Evolutionary conservation across 208 protist genomes (phyloP).

Genomic region (Acanthamoeba healyi): DNA sequence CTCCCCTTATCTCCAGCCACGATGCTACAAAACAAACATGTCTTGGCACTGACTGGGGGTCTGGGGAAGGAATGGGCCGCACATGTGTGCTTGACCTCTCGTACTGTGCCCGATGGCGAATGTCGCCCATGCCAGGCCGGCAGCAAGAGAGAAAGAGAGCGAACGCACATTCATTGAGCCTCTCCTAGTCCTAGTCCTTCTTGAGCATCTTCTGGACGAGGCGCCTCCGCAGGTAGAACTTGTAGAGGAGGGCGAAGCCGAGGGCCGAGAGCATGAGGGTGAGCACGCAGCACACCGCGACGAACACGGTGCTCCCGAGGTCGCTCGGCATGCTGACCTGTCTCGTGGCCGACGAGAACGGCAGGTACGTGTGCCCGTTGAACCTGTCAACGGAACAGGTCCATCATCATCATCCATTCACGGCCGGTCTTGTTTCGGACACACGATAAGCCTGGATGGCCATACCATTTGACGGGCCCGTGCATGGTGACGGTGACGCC

Average conservation of each 20-base stretch:
- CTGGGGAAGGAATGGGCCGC: too few species aligned
- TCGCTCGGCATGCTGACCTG: not conserved
- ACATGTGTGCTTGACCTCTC: too few species aligned
- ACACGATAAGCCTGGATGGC: not conserved
- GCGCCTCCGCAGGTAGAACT: constrained; percentile 48
- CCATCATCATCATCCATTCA: not conserved
- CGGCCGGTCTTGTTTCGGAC: not conserved
- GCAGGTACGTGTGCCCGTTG: constrained; percentile 50
- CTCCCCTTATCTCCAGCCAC: not conserved
- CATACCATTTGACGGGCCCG: constrained; percentile 49
- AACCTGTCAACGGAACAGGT: not conserved
- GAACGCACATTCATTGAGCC: not conserved
- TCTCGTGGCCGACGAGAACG: constrained; percentile 21
- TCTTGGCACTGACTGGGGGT: too few species aligned
- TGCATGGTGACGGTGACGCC: constrained; percentile 70
- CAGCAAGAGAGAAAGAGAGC: too few species aligned
- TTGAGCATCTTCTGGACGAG: constrained; percentile 72
- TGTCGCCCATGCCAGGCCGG: too few species aligned
- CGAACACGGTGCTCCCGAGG: not conserved
- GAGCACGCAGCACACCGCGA: constrained; percentile 19
- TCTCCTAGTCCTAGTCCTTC: not conserved
- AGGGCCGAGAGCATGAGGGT: not conserved
- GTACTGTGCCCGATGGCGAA: too few species aligned
- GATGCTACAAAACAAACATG: too few species aligned
- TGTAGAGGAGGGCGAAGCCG: constrained; percentile 58